A percentile compares a stretch with the other conserved stretches of the same genome.
These are phyloP conservation scores for Aureobasidium mangrovei DNA, from an alignment of 2,329 filamentous ascomycete genomes.

Conservation along the genomic window DNA sequence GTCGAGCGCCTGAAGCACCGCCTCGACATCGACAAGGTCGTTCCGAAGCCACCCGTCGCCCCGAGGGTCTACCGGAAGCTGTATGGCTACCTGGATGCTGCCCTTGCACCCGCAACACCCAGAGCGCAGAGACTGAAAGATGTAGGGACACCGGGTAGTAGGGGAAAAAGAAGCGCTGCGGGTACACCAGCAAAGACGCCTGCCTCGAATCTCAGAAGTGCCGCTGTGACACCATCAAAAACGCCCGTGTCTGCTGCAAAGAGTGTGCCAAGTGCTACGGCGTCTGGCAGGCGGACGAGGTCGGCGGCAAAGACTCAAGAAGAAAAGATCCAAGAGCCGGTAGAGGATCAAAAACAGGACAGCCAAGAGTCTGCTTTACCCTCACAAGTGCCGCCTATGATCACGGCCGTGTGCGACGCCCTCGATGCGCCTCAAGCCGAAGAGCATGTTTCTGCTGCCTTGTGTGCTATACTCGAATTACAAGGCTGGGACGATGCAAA, in stretches of 20 bases:
- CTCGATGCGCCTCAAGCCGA: slow-evolving; percentile 16
- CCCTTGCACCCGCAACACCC: slow-evolving; percentile 41
- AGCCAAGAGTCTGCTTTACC: not conserved
- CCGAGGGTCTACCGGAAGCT: slow-evolving; percentile 77
- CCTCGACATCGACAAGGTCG: slow-evolving; percentile 68
- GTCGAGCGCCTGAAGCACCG: slow-evolving; percentile 75
- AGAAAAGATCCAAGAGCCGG: not conserved
- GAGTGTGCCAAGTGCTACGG: not conserved
- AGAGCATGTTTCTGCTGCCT: slow-evolving; percentile 20
- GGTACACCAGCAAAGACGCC: slow-evolving; percentile 10
- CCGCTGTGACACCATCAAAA: not conserved
- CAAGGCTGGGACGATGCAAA: not conserved
- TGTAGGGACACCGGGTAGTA: slow-evolving; percentile 3
- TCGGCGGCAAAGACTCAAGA: not conserved
- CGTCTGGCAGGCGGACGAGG: not conserved
- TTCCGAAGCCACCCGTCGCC: slow-evolving; percentile 66
- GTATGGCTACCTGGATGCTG: slow-evolving; percentile 68
- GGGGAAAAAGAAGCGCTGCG: not conserved
- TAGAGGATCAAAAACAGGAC: slow-evolving; percentile 5
- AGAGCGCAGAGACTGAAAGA: slow-evolving; percentile 25
- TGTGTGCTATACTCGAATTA: slow-evolving; percentile 15
- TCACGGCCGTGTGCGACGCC: slow-evolving; percentile 45
- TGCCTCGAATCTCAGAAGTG: not conserved
- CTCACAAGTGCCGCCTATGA: slow-evolving; percentile 22
- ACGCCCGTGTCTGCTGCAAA: not conserved